Evolutionary conservation across 2,329 filamentous ascomycete species (phyloP), one percentile per base, ranked within the genome.

Genomic region (Fusarium piperis): DNA sequence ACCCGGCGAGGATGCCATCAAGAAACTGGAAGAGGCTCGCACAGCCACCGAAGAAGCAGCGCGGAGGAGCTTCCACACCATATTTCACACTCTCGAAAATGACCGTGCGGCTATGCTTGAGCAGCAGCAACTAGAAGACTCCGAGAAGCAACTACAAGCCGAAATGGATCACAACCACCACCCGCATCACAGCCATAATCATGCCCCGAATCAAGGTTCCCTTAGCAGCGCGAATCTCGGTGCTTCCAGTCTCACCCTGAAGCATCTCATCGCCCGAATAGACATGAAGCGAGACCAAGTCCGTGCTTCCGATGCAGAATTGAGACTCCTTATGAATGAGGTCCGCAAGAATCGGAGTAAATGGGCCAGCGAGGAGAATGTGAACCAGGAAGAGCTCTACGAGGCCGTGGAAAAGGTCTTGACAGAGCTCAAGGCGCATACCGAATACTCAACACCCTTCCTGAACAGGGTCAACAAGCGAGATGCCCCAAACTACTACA

Each of bases 341-440:
- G 96, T 99, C 18, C 90, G 96, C 71, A 99, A 98, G 82, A 98
- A 98, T 76, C 89, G 96, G 77, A 98, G 95, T 82, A 99, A 99
- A 83, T 99, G 96, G 96, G 95, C 96, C 4, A 98, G 93, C 80
- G 96, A 98, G 81, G 96, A 99, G 76, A 96, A 97, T 74, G 92
- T 99, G 68, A 95, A 96, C 66, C 96, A 99, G 82, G 96, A 99
- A 81, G 96, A 99, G 82, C 87, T 99, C 7, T 99, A 99, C 79
- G 96, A 99, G 83, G 94, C 96, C 12, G 87, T 96, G 15, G 96
- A 99, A 81, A 98, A 98, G 84, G 96, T 99, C 59, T 87, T 99
- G 77, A 97, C 95, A 78, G 95, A 98, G 81, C 90, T 99, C 62
- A 98, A 98, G 82, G 96, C 96, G 36, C 95, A 97, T 84, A 97